Evolutionary conservation across 495 filamentous ascomycete genomes (phyloP).

Genomic region (Hyaloscypha variabilis): DNA sequence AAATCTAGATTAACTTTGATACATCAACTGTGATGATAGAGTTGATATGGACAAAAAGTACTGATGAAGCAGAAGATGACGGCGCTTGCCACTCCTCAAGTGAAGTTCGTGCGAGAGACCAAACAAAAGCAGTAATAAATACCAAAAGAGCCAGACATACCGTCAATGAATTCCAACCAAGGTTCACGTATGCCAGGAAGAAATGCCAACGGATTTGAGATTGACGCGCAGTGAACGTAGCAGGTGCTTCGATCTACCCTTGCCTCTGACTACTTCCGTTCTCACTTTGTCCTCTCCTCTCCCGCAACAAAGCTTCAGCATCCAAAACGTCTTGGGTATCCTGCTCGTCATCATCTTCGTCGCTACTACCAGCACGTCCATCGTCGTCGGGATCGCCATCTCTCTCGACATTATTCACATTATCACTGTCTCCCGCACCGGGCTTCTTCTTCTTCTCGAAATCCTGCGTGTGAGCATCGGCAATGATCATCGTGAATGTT

Average conservation of each 20-base stretch:
- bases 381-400: slow-evolving; percentile 27
- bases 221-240: no score
- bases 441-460: slow-evolving; percentile 73
- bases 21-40: no score
- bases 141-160: no score
- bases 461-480: slow-evolving; percentile 80
- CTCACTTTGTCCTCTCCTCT: neutral
- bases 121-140: no score
- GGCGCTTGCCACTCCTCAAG: no score
- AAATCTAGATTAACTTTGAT: no score
- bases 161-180: no score
- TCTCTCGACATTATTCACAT: neutral
- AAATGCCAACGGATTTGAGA: no score
- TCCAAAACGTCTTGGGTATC: slow-evolving; percentile 24
- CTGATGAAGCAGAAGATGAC: no score
- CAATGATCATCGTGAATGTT: slow-evolving; percentile 59
- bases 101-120: no score
- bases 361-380: neutral
- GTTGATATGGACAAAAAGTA: no score
- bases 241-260: neutral
- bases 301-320: slow-evolving; percentile 26
- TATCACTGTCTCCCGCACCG: slow-evolving; percentile 27
- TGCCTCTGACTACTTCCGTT: neutral
- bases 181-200: no score
- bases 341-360: slow-evolving; percentile 11